These are phyloP conservation scores for Cercophora newfieldiana DNA, from an alignment of 495 filamentous ascomycete genomes.

Conservation along the genomic window DNA sequence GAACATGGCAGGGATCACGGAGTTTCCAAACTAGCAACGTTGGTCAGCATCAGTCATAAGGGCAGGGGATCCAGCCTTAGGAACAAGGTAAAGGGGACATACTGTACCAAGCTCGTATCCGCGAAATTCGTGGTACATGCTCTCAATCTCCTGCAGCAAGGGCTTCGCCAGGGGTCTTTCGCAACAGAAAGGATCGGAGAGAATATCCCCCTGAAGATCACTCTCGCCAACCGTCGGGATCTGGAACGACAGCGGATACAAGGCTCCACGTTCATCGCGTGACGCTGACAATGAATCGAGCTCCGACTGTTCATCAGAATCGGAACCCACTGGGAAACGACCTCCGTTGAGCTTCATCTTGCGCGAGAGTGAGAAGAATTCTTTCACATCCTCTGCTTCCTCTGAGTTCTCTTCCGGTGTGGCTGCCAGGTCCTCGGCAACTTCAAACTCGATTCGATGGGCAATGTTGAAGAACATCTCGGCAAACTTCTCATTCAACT, in stretches of 20 bases:
- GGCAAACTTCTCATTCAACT: slow-evolving; percentile 44
- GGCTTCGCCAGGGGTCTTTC: neutral
- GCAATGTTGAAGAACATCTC: slow-evolving; percentile 40
- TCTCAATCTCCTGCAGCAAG: neutral
- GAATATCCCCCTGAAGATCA: neutral
- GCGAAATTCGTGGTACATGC: neutral
- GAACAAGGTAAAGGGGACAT: neutral
- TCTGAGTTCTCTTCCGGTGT: neutral
- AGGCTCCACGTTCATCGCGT: neutral
- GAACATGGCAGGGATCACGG: slow-evolving; percentile 47
- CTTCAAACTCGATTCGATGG: slow-evolving; percentile 30
- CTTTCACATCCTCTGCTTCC: neutral
- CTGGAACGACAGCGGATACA: neutral
- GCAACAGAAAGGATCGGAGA: neutral
- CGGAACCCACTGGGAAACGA: too few relatives aligned
- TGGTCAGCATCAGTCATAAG: neutral
- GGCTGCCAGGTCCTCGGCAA: neutral
- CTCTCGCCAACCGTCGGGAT: neutral
- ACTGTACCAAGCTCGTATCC: slow-evolving; percentile 8
- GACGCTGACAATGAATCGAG: too few relatives aligned
- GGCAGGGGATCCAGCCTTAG: neutral
- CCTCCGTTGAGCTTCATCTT: neutral
- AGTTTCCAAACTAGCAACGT: slow-evolving; percentile 34
- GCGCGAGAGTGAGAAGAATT: too few relatives aligned
- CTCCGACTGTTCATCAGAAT: too few relatives aligned